Conservation (phyloP, 2,329 filamentous ascomycete species). For the Aureobasidium melanogenum region DNA sequence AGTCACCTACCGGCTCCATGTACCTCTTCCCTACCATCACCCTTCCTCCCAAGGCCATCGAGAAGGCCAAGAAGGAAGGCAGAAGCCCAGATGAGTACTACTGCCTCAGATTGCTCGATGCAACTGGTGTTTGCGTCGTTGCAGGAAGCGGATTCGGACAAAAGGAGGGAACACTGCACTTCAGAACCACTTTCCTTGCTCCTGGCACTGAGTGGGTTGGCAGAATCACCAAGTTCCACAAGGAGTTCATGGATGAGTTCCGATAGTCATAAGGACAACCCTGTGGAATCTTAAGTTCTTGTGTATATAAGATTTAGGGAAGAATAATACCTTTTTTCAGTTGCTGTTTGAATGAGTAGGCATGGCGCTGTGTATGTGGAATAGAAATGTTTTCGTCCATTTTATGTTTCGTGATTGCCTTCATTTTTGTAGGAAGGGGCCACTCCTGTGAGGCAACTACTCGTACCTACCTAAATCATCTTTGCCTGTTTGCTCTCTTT, state of each 20-base stretch:
- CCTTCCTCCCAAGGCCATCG: constrained; percentile 65
- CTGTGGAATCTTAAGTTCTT: not conserved
- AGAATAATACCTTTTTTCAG: not conserved
- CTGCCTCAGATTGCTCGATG: constrained; percentile 80
- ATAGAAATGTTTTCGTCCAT: not conserved
- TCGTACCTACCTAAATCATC: not conserved
- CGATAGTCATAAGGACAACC: constrained; percentile 19
- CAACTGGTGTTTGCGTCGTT: constrained; percentile 90
- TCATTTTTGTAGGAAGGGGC: not conserved
- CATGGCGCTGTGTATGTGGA: not conserved
- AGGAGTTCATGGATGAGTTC: constrained; percentile 81
- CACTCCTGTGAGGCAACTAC: not conserved
- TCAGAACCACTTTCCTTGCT: constrained; percentile 92
- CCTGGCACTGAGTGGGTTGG: constrained; percentile 93
- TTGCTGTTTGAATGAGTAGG: not conserved
- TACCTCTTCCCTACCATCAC: constrained; percentile 96
- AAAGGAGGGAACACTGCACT: constrained; percentile 82
- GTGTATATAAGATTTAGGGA: not conserved
- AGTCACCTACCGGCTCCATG: constrained; percentile 88
- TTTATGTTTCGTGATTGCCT: not conserved
- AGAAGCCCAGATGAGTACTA: constrained; percentile 87
- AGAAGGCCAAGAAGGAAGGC: constrained; percentile 64
- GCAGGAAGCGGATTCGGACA: constrained; percentile 91
- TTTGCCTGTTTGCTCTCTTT: not conserved
- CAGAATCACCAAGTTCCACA: constrained; percentile 80